A percentile compares a stretch with the other conserved stretches of the same genome.
phyloP scores from a whole-genome alignment of 495 filamentous ascomycete genomes.

The Penicillium canariense region DNA sequence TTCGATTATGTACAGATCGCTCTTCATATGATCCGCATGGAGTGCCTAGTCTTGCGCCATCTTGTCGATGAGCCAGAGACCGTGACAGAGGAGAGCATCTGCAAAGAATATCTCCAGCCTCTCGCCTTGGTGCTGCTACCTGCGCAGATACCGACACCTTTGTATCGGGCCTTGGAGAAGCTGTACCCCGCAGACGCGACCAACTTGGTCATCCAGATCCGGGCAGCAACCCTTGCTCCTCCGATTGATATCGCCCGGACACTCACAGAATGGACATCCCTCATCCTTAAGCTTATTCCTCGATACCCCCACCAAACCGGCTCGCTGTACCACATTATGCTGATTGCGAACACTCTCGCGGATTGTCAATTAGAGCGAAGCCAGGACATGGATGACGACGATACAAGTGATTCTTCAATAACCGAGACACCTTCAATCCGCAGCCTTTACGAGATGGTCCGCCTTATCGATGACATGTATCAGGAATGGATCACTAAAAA shows the following conservation, averaged over 20 bases:
- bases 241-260: constrained; percentile 21
- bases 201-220: constrained; percentile 29
- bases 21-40: constrained; percentile 37
- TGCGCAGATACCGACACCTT: constrained; percentile 24
- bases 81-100: constrained; percentile 25
- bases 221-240: constrained; percentile 26
- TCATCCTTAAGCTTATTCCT: constrained; percentile 25
- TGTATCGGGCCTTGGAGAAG: constrained; percentile 30
- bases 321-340: not conserved
- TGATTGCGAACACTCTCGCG: constrained; percentile 21
- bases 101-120: constrained; percentile 27
- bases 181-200: constrained; percentile 20
- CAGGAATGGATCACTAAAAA: constrained; percentile 41
- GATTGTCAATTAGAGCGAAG: constrained; percentile 17
- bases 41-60: constrained; percentile 26
- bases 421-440: constrained; percentile 19
- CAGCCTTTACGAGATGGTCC: constrained; percentile 27
- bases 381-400: not conserved
- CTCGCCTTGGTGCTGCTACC: constrained; percentile 34
- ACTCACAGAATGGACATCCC: constrained; percentile 27
- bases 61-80: constrained; percentile 26
- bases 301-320: constrained; percentile 22
- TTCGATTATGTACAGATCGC: constrained; percentile 34
- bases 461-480: constrained; percentile 32
- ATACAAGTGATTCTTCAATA: constrained; percentile 15